Evolutionary conservation across 108 stramenopile genomes (phyloP).

Genomic region (Skeletonema grethae): DNA sequence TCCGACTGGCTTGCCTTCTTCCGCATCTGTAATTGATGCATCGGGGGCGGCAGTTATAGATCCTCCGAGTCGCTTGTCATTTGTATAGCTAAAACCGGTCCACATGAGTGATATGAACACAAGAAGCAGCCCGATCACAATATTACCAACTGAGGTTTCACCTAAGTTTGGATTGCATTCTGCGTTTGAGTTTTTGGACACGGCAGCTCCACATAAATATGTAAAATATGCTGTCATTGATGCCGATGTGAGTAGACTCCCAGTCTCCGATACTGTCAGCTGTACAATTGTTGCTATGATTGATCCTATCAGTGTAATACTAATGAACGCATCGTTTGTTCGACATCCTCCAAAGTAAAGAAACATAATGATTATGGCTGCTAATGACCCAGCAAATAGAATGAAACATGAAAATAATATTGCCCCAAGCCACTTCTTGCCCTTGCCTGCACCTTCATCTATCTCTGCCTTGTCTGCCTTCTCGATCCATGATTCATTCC

Average conservation of each 20-base stretch:
- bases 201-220: conserved; percentile 78
- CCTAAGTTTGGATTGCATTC: conserved; percentile 87
- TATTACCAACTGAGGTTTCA: conserved; percentile 62
- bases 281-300: conserved; percentile 68
- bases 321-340: conserved; percentile 79
- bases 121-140: conserved; percentile 78
- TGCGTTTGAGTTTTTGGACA: conserved; percentile 74
- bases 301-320: conserved; percentile 74
- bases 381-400: conserved; percentile 67
- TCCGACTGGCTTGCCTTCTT: conserved; percentile 43
- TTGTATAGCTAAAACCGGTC: conserved; percentile 78
- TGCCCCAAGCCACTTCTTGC: conserved; percentile 80
- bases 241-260: conserved; percentile 81
- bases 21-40: conserved; percentile 3
- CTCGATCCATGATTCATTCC: conserved; percentile 87
- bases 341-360: conserved; percentile 80
- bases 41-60: conserved; percentile 21
- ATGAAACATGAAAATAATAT: conserved; percentile 73
- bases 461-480: conserved; percentile 71
- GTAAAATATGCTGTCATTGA: conserved; percentile 83
- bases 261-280: conserved; percentile 69
- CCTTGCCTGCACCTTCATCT: conserved; percentile 65
- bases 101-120: conserved; percentile 79
- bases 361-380: conserved; percentile 77
- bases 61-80: conserved; percentile 46